phyloP scores from a whole-genome alignment of 1,284 basidiomycete genomes.

The Naganishia albida region DNA sequence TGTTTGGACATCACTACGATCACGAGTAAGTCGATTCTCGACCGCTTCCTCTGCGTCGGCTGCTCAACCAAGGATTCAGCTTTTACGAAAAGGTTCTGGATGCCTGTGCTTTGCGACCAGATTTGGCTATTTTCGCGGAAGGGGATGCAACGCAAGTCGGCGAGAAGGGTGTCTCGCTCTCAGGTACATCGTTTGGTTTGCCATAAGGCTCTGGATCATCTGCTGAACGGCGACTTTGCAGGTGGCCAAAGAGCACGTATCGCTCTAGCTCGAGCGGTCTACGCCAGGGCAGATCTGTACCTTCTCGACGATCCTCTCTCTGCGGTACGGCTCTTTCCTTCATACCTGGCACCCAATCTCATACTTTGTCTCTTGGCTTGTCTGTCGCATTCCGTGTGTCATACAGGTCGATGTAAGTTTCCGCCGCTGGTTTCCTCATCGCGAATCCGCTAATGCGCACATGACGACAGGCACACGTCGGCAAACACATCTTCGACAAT shows the following conservation, averaged over 20 bases:
- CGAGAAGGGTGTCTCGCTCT: constrained; percentile 57
- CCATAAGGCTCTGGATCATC: background rate
- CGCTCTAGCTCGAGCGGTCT: constrained; percentile 60
- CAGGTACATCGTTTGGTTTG: background rate
- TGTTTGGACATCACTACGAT: constrained; percentile 86
- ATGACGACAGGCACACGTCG: constrained; percentile 65
- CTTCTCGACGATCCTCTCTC: constrained; percentile 61
- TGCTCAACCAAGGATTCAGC: constrained; percentile 12
- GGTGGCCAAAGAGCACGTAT: constrained; percentile 68
- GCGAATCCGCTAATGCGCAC: constrained; percentile 38
- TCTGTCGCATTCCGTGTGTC: background rate
- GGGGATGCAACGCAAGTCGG: constrained; percentile 77
- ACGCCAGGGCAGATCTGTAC: constrained; percentile 63
- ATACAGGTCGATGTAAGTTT: constrained; percentile 30
- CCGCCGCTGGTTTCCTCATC: constrained; percentile 44
- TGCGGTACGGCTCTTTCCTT: constrained; percentile 51
- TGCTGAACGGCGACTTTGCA: constrained; percentile 49
- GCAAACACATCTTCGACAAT: constrained; percentile 66
- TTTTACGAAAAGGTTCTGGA: constrained; percentile 54
- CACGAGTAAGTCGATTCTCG: constrained; percentile 55
- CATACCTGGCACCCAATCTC: background rate
- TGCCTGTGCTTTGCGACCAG: constrained; percentile 83
- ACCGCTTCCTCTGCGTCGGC: constrained; percentile 41
- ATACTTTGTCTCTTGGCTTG: background rate
- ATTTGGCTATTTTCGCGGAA: constrained; percentile 70